Evolutionary conservation across 768 basidiomycete genomes (phyloP), one percentile per base, ranked within the genome.

Genomic region (Boletellus sp.): DNA sequence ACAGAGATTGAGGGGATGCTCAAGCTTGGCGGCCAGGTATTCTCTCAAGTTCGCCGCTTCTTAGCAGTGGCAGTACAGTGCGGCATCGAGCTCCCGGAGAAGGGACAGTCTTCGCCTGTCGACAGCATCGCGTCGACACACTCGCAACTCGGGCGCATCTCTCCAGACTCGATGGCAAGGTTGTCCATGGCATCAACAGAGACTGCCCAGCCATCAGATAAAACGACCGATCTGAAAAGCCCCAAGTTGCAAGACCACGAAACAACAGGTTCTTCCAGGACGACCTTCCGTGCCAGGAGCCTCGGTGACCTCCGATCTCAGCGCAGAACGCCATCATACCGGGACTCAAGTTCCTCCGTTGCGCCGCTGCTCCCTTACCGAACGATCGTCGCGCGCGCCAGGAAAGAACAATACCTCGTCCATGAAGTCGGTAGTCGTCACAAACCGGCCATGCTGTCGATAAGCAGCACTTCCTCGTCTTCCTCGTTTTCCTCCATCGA

Each of bases 1-100:
- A 55, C 71, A 20, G 87, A 90, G 61, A 79, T 87, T 13, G 79
- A 85, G 45, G 74, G 73, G 22, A 94, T 96, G 92, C 75, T 95
- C 22, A 80, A 82, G 26, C 75, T 89, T 10, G 88, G 87, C 2
- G 82, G 87, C 12, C 83, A 86, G 55, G 87, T 94, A 1, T 90
- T 93, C 58, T 82, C 80, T 20, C 84, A 81, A 61, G 85, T 95
- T 13, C 79, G 87, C 46, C 76, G 80, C 9, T 94, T 99, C 66
- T 70, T 99, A 45, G 77, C 82, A 20, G 75, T 88, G 47, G 85
- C 84, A 26, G 79, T 81, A 23, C 85, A 87, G 54, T 90, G 84
- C 63, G 88, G 87, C 17, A 65, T 90, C 34, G 78, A 83, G 48
- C 71, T 90, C 26, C 85, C 84, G 3, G 75, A 81, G 52, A 73